These are phyloP conservation scores for Salinomyces thailandicus DNA, from an alignment of 2,329 filamentous ascomycete species.

Conservation along the genomic window DNA sequence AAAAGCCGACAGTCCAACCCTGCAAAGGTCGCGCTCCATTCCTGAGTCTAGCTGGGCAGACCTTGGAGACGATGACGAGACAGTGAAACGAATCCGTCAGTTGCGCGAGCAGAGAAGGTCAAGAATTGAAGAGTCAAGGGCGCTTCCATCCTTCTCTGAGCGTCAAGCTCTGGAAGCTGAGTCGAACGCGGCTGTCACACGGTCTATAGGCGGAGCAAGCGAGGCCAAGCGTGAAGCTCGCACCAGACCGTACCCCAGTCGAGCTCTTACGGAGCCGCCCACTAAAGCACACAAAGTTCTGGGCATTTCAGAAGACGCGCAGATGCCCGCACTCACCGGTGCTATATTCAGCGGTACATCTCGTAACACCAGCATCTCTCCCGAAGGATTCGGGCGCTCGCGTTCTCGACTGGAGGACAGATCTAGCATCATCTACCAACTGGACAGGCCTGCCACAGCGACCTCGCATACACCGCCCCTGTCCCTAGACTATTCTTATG, in stretches of 20 bases:
- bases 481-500: constrained; percentile 24
- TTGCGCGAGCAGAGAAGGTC: constrained; percentile 47
- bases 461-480: constrained; percentile 12
- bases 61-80: constrained; percentile 35
- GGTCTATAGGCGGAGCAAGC: constrained; percentile 7
- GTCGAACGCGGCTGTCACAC: constrained; percentile 8
- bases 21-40: constrained; percentile 15
- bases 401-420: constrained; percentile 1
- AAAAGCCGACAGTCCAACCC: constrained; percentile 4
- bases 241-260: constrained; percentile 10
- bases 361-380: constrained; percentile 4
- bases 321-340: constrained; percentile 5
- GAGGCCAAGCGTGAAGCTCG: constrained; percentile 11
- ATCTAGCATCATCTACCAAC: constrained; percentile 5
- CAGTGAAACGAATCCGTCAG: constrained; percentile 49
- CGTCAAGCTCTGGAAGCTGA: constrained; percentile 4
- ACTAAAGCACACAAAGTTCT: constrained; percentile 34
- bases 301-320: constrained; percentile 20
- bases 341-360: neutral
- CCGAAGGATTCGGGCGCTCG: constrained; percentile 4
- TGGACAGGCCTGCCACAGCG: constrained; percentile 14
- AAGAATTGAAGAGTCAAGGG: constrained; percentile 39
- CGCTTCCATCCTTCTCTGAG: constrained; percentile 5
- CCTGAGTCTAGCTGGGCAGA: constrained; percentile 26
- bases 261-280: constrained; percentile 17